Evolutionary conservation across 495 filamentous ascomycete genomes (phyloP).

Genomic region (Cudoniella acicularis): DNA sequence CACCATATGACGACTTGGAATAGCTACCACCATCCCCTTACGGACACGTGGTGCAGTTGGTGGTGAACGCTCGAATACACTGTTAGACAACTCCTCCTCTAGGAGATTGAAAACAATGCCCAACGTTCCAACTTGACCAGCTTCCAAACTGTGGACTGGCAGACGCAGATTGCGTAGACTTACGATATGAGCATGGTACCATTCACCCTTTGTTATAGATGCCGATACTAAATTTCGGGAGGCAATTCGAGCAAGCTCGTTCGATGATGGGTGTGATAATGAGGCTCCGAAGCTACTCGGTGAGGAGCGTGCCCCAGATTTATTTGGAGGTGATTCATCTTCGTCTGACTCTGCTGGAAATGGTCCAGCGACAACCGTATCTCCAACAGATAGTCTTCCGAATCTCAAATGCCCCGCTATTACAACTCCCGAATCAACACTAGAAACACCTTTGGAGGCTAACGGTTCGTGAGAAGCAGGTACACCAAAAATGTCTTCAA

Average conservation of each 20-base stretch:
- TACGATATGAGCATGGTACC: conserved; percentile 72
- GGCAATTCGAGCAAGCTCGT: conserved; percentile 37
- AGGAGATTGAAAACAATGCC: conserved; percentile 61
- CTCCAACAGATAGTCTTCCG: conserved; percentile 73
- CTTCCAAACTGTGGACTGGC: conserved; percentile 69
- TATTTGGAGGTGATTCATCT: conserved; percentile 19
- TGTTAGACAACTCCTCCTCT: conserved; percentile 17
- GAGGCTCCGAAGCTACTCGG: conserved; percentile 22
- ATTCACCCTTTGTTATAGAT: conserved; percentile 54
- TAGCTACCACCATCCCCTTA: conserved; percentile 79
- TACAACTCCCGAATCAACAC: conserved; percentile 55
- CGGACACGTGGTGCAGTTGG: conserved; percentile 49
- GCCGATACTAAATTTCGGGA: conserved; percentile 38
- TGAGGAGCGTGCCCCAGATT: conserved; percentile 9
- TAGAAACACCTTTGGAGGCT: conserved; percentile 43
- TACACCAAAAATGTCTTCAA: conserved; percentile 73
- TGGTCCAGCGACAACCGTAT: conserved; percentile 76
- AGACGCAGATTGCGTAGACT: conserved; percentile 86
- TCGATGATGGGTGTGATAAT: conserved; percentile 38
- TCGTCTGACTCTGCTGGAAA: conserved; percentile 46
- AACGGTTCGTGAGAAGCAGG: conserved; percentile 43
- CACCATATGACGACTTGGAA: conserved; percentile 48
- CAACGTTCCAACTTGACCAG: conserved; percentile 87
- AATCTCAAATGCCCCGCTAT: conserved; percentile 80
- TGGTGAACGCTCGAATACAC: conserved; percentile 8